A percentile compares a stretch with the other conserved stretches of the same genome.
phyloP scores from a whole-genome alignment of 345 rosid species.

The Populus davidiana region DNA sequence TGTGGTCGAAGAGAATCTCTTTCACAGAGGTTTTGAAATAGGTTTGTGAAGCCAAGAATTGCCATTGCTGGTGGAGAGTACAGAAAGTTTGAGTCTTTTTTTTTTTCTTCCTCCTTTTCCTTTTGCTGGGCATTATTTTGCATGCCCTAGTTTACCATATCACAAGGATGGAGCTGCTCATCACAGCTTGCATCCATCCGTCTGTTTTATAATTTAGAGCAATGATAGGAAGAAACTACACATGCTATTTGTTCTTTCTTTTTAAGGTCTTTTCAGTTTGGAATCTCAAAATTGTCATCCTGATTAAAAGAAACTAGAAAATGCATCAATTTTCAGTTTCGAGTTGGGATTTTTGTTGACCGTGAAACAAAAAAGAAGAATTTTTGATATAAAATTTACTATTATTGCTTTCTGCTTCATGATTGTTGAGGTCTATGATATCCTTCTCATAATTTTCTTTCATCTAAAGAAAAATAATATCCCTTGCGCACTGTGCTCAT shows the following conservation, averaged over 20 bases:
- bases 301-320: slow-evolving; percentile 1
- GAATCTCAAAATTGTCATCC: slow-evolving; percentile 14
- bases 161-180: slow-evolving; percentile 3
- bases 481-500: neutral
- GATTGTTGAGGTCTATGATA: neutral
- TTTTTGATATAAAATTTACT: too few species aligned
- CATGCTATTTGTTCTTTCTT: slow-evolving; percentile 7
- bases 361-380: neutral
- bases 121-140: neutral
- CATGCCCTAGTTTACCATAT: neutral
- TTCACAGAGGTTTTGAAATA: slow-evolving; percentile 10
- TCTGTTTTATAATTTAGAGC: neutral
- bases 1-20: neutral
- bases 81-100: neutral
- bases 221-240: slow-evolving; percentile 6
- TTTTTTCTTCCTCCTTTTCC: neutral
- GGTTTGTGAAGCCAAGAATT: slow-evolving; percentile 15
- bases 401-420: neutral
- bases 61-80: slow-evolving; percentile 14
- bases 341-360: neutral
- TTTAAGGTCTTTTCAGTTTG: neutral
- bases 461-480: neutral
- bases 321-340: slow-evolving; percentile 11
- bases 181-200: neutral
- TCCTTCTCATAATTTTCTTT: neutral